phyloP scores from a whole-genome alignment of 805 yeast genomes.

The Wickerhamomyces chambardii region DNA sequence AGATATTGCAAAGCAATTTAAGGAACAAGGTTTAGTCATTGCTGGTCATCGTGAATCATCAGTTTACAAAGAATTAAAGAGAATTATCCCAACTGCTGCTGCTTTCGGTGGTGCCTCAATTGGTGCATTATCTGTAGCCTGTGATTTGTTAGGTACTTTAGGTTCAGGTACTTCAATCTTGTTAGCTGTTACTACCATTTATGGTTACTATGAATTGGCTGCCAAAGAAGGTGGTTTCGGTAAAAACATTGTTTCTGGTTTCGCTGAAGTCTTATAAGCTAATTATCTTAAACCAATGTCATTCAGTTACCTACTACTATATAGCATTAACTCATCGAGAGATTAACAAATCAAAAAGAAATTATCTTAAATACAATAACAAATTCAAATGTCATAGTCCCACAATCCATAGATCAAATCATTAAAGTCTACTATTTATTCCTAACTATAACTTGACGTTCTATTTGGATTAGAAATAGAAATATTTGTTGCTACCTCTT shows the following conservation, averaged over 20 bases:
- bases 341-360: too few species aligned
- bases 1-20: slow-evolving; percentile 95
- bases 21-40: slow-evolving; percentile 94
- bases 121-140: slow-evolving; percentile 88
- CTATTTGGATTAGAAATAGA: too few species aligned
- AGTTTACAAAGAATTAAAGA: slow-evolving; percentile 90
- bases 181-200: slow-evolving; percentile 93
- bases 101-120: slow-evolving; percentile 98
- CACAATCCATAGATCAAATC: too few species aligned
- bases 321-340: too few species aligned
- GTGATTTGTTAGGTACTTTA: slow-evolving; percentile 89
- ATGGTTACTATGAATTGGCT: slow-evolving; percentile 92
- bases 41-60: slow-evolving; percentile 93
- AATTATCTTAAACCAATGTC: not conserved
- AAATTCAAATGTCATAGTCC: too few species aligned
- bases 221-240: slow-evolving; percentile 85
- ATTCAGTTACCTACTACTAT: too few species aligned
- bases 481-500: too few species aligned
- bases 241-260: slow-evolving; percentile 35
- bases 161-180: slow-evolving; percentile 95
- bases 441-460: too few species aligned
- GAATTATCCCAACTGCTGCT: slow-evolving; percentile 95
- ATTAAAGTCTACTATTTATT: too few species aligned
- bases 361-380: too few species aligned
- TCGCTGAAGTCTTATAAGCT: slow-evolving; percentile 34